Evolutionary conservation across 2,329 filamentous ascomycete genomes (phyloP).

Genomic region (Cordyceps pruinosa): DNA sequence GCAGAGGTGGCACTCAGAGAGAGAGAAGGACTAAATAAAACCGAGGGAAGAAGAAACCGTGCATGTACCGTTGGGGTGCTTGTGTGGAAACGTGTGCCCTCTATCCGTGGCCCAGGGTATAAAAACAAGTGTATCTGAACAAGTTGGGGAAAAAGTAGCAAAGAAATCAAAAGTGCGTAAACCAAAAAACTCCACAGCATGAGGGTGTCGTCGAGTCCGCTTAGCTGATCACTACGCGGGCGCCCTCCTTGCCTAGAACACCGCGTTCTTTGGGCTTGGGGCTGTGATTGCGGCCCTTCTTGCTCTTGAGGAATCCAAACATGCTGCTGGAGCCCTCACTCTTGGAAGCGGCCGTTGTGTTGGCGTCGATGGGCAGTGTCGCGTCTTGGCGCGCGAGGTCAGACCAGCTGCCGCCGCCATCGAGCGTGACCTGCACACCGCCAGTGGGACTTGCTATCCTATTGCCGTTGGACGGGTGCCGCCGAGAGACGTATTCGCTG

Average conservation of each 20-base stretch:
- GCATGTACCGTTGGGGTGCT: not conserved
- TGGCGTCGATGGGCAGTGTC: constrained; percentile 63
- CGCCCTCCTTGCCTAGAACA: constrained; percentile 90
- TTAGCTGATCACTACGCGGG: constrained; percentile 70
- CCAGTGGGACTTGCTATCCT: constrained; percentile 71
- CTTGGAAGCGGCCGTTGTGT: constrained; percentile 45
- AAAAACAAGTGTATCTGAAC: constrained; percentile 9
- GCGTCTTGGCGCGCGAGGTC: constrained; percentile 80
- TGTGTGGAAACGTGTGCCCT: not conserved
- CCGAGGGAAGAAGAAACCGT: not conserved
- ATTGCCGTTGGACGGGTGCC: constrained; percentile 51
- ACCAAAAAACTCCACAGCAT: not conserved
- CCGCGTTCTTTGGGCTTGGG: constrained; percentile 92
- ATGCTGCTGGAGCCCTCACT: constrained; percentile 62
- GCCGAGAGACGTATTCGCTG: constrained; percentile 37
- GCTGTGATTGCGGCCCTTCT: constrained; percentile 83
- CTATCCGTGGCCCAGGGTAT: constrained; percentile 11
- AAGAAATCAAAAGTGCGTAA: not conserved
- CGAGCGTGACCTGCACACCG: constrained; percentile 84
- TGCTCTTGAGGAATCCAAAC: constrained; percentile 81
- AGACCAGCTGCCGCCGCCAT: constrained; percentile 85
- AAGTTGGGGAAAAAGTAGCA: not conserved
- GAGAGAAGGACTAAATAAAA: not conserved
- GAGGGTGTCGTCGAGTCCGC: not conserved
- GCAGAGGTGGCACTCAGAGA: not conserved